phyloP scores from a whole-genome alignment of 371 early-diverging fungal genomes.

The Mucor saturninus region DNA sequence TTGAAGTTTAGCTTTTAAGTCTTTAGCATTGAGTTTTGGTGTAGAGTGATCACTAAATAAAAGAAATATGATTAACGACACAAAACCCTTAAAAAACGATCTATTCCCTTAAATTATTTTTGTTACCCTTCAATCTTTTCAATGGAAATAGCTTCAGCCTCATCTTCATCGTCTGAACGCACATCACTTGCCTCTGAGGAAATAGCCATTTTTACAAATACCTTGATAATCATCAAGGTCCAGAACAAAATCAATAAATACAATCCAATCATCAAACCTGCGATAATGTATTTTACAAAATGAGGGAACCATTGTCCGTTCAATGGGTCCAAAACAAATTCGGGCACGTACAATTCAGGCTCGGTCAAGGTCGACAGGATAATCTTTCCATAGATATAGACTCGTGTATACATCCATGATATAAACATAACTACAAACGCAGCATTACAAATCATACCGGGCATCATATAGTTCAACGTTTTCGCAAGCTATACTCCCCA shows the following conservation, averaged over 20 bases:
- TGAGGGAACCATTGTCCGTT: slow-evolving; percentile 55
- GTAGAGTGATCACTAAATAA: slow-evolving; percentile 29
- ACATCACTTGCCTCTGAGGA: slow-evolving; percentile 64
- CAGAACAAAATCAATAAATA: slow-evolving; percentile 63
- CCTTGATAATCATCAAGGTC: slow-evolving; percentile 67
- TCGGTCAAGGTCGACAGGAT: slow-evolving; percentile 51
- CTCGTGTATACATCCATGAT: slow-evolving; percentile 79
- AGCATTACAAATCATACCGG: slow-evolving; percentile 56
- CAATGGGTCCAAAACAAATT: slow-evolving; percentile 48
- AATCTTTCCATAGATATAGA: slow-evolving; percentile 60
- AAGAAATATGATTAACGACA: too few species aligned
- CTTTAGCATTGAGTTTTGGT: slow-evolving; percentile 13
- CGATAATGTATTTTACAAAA: slow-evolving; percentile 54
- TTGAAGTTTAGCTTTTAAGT: slow-evolving; percentile 12
- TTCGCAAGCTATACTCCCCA: slow-evolving; percentile 54
- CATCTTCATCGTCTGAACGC: slow-evolving; percentile 63
- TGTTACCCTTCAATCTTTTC: slow-evolving; percentile 37
- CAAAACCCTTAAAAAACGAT: too few species aligned
- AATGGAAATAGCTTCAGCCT: slow-evolving; percentile 35
- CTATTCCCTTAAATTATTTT: too few species aligned
- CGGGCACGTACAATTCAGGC: slow-evolving; percentile 47
- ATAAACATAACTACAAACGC: slow-evolving; percentile 68
- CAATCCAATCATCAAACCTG: slow-evolving; percentile 49
- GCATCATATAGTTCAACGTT: slow-evolving; percentile 59
- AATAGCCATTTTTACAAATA: slow-evolving; percentile 61